Percentiles rank a stretch among this genome's conserved stretches.
Conservation (phyloP, 2,329 filamentous ascomycete species). For the Alternaria dauci region DNA sequence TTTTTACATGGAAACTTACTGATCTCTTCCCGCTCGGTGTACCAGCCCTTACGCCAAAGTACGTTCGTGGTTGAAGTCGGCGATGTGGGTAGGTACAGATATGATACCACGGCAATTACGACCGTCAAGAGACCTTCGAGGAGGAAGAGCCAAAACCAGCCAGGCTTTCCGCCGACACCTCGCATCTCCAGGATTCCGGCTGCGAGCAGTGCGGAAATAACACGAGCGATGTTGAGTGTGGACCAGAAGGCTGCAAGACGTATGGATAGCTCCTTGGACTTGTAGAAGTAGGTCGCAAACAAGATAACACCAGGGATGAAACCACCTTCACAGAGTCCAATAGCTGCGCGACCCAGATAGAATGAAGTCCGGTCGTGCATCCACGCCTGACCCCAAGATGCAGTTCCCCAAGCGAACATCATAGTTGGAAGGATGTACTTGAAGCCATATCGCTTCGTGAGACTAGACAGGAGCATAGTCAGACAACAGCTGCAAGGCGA, state of each 20-base stretch:
- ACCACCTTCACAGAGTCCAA: constrained; percentile 55
- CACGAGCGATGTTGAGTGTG: constrained; percentile 64
- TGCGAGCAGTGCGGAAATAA: constrained; percentile 64
- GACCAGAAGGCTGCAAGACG: constrained; percentile 76
- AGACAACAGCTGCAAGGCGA: background rate
- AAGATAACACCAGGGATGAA: constrained; percentile 71
- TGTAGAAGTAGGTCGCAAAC: constrained; percentile 80
- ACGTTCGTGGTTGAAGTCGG: constrained; percentile 59
- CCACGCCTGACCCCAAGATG: constrained; percentile 72
- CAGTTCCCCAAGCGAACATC: constrained; percentile 56
- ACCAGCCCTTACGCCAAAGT: constrained; percentile 66
- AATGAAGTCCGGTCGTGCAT: constrained; percentile 59
- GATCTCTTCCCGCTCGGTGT: constrained; percentile 70
- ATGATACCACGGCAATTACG: constrained; percentile 40
- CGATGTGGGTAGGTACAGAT: constrained; percentile 52
- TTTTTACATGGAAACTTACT: constrained; percentile 36
- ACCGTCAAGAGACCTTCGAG: constrained; percentile 48
- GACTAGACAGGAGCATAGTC: constrained; percentile 7
- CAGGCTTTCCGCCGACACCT: constrained; percentile 58
- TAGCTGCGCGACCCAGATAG: constrained; percentile 52
- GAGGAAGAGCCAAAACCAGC: constrained; percentile 65
- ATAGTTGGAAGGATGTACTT: constrained; percentile 54
- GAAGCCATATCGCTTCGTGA: constrained; percentile 56
- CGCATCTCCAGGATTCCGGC: constrained; percentile 63
- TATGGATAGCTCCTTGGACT: constrained; percentile 70